A percentile compares a stretch with the other conserved stretches of the same genome.
phyloP scores from a whole-genome alignment of 2,329 filamentous ascomycete genomes.

The Trichoderma harzianum region DNA sequence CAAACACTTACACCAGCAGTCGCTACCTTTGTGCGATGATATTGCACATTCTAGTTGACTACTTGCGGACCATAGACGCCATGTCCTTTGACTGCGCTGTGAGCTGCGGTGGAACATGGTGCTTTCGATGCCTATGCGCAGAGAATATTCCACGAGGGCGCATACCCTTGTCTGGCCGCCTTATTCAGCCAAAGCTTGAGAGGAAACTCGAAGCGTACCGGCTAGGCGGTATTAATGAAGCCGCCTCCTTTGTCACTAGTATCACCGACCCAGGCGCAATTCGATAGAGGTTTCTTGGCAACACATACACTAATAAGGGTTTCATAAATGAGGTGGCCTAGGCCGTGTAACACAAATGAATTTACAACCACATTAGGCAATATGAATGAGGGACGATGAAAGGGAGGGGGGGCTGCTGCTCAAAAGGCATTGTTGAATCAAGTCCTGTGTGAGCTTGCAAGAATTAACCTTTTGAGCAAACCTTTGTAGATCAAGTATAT shows the following conservation, averaged over 20 bases:
- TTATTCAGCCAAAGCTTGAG: not conserved
- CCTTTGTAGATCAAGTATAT: not conserved
- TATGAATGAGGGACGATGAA: not conserved
- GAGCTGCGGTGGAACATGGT: not conserved
- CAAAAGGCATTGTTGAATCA: not conserved
- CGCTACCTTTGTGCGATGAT: not conserved
- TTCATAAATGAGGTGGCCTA: not conserved
- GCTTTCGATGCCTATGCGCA: not conserved
- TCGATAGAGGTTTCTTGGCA: not conserved
- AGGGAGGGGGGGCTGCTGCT: too few species aligned
- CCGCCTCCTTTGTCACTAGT: not conserved
- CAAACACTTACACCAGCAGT: not conserved
- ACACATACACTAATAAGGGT: not conserved
- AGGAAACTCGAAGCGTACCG: not conserved
- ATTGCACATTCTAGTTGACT: not conserved
- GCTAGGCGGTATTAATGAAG: not conserved
- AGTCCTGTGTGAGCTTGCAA: not conserved
- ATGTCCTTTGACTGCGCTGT: not conserved
- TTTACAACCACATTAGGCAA: not conserved
- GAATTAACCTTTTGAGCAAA: not conserved
- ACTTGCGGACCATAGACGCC: not conserved
- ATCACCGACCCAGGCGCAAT: not conserved
- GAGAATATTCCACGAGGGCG: not conserved
- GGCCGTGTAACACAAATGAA: not conserved
- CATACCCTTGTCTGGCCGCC: not conserved